These are phyloP conservation scores for Mucuna pruriens DNA, from an alignment of 306 rosid species.

Conservation along the genomic window DNA sequence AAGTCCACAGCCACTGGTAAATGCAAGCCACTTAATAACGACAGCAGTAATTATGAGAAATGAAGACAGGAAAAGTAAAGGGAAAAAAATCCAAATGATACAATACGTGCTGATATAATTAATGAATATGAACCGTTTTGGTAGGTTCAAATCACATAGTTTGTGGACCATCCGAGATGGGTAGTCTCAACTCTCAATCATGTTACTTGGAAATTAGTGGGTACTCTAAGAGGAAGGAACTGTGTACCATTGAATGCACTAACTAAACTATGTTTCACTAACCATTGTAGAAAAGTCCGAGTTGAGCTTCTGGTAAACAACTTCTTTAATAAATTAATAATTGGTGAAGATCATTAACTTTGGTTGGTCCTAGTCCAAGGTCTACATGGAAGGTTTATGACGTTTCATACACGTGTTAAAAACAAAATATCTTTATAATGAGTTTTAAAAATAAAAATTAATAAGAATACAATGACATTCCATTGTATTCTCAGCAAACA, in stretches of 20 bases:
- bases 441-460: too few relatives aligned
- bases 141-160: constrained; percentile 35
- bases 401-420: background rate
- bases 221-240: constrained; percentile 8
- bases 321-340: background rate
- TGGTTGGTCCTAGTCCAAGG: constrained; percentile 35
- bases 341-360: constrained; percentile 30
- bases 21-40: constrained; percentile 51
- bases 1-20: constrained; percentile 42
- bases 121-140: background rate
- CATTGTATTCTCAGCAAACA: background rate
- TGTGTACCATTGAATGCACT: background rate
- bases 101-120: constrained; percentile 6
- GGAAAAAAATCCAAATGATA: background rate
- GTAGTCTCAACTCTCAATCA: constrained; percentile 21
- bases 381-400: constrained; percentile 8
- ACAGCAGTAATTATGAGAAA: constrained; percentile 60
- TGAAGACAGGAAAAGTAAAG: constrained; percentile 35
- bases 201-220: constrained; percentile 4
- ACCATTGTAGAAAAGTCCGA: background rate
- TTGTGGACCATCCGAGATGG: constrained; percentile 45
- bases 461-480: too few relatives aligned
- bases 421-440: too few relatives aligned
- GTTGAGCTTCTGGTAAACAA: background rate
- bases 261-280: constrained; percentile 18